Evolutionary conservation across 805 yeast species (phyloP).

Genomic region (Kodamaea sagamina): DNA sequence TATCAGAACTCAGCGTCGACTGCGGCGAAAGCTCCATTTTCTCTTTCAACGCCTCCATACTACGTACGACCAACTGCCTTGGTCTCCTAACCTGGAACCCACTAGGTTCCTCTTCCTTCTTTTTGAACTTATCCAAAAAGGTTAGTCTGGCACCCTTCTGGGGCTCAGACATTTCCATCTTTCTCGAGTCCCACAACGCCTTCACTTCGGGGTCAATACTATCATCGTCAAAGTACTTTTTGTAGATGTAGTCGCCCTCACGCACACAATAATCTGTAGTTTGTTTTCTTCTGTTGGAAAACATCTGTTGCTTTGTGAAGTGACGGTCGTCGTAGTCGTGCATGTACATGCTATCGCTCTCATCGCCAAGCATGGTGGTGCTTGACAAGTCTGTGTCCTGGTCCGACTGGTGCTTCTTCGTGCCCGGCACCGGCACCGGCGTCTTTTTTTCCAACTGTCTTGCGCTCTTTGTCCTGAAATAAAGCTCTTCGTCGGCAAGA

Average conservation of each 20-base stretch:
- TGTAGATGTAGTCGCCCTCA: constrained; percentile 58
- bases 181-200: constrained; percentile 53
- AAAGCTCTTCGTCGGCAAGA: constrained; percentile 18
- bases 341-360: not conserved
- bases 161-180: constrained; percentile 5
- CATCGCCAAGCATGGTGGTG: constrained; percentile 2
- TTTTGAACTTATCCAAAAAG: constrained; percentile 5
- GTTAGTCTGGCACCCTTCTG: not conserved
- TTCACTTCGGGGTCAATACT: constrained; percentile 54
- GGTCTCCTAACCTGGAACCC: constrained; percentile 42
- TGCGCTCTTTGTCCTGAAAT: constrained; percentile 20
- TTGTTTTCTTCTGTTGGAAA: constrained; percentile 18
- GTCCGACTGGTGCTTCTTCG: not conserved
- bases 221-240: constrained; percentile 39
- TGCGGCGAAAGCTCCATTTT: not conserved
- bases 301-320: constrained; percentile 11
- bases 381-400: not conserved
- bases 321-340: not conserved
- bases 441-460: constrained; percentile 10
- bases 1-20: constrained; percentile 1
- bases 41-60: constrained; percentile 9
- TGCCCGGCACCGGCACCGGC: not conserved
- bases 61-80: constrained; percentile 31
- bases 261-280: constrained; percentile 56
- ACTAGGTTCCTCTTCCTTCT: constrained; percentile 7